Evolutionary conservation across 805 yeast genomes (phyloP), one percentile per base, ranked within the genome.

Genomic region (Cyberlindnera mycetangii): DNA sequence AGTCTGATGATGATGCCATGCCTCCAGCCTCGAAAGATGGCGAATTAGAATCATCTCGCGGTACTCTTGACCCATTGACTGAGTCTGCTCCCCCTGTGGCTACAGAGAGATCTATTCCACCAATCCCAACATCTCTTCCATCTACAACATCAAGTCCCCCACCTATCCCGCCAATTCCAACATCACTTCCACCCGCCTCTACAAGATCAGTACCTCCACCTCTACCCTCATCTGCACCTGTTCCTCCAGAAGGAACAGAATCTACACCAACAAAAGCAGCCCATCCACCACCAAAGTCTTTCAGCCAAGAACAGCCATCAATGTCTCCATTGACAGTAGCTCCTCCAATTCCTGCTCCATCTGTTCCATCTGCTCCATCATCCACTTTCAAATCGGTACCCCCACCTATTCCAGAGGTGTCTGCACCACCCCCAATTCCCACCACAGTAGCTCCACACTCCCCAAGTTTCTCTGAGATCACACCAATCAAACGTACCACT

Each of bases 1-100:
- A 84, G 44, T 88, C 88, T 0, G 89, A 84, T 56, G 85, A 78
- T 38, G 81, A 75, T 44, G 38, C 42, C 8, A 22, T 30, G 19
- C 44, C 41, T 7, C 66, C 70, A 0, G 64, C 62, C 32, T 12
- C 19, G 1, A 31, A 30, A 14, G 24, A 44, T 5, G 45, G 39
- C 8, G 44, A 44, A 11, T 7, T 47, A 32, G 46, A 47, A 31
- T 19, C 39, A 12, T 45, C 45, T 9, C 25, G 25, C 2, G 41
- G 18, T 16, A 42, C 50, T 15, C 37, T 47, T 19, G 50, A 42
- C 14, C 50, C 46, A 17, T 14, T 10, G 20, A 20, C 35, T 16
- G 32, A n/a, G 16, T 9, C 43, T 33, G 27, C 35, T 35, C 35
- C 35, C 14, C 15, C 21, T 21, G n/a, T 24, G 14, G 11, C 32